Evolutionary conservation across 495 filamentous ascomycete species (phyloP), one percentile per base, ranked within the genome.

Genomic region (Penicillium herquei): DNA sequence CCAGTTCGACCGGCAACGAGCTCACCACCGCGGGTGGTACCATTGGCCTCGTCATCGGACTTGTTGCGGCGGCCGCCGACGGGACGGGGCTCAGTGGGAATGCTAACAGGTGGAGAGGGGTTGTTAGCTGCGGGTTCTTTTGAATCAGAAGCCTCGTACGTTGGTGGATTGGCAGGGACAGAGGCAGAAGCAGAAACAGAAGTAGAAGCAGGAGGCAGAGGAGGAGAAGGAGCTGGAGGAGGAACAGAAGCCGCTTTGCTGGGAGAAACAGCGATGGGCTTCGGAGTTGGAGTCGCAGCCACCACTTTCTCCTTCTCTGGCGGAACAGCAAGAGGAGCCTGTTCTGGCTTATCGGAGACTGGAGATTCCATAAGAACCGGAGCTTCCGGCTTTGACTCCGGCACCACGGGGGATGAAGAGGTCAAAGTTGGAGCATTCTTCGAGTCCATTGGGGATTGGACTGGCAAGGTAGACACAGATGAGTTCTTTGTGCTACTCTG

Each of bases 31-130:
- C 48, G 39, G 14, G 18, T 44, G 35, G 18, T 13, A 26, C 32
- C 33, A n/a, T 51, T 51, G n/a, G 51, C 50, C 21, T 62, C 59
- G 7, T 59, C 52, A n/a, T 37, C 48, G 12, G 48, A 42, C 21
- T 58, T 58, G 45, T 26, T 35, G 49, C 60, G 55, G 45, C 62
- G 62, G 46, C 56, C 59, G 35, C 62, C 62, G 16, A 40, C n/a
- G 31, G 62, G 43, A 14, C 51, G 58, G 10, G 48, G 12, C 3
- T 58, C 55, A 33, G 52, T 40, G 42, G 61, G 31, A 10, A 42
- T 42, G 45, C 52, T 55, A 40, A 32, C 39, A 5, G 35, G 18
- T 31, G 42, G 50, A 32, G 43, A 33, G 44, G 39, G 33, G 46
- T 17, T 47, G 49, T 65, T 56, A 65, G 55, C 50, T 16, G 14